A percentile compares a stretch with the other conserved stretches of the same genome.
These are phyloP conservation scores for Claviceps sp. DNA, from an alignment of 2,329 filamentous ascomycete genomes.

Conservation along the genomic window DNA sequence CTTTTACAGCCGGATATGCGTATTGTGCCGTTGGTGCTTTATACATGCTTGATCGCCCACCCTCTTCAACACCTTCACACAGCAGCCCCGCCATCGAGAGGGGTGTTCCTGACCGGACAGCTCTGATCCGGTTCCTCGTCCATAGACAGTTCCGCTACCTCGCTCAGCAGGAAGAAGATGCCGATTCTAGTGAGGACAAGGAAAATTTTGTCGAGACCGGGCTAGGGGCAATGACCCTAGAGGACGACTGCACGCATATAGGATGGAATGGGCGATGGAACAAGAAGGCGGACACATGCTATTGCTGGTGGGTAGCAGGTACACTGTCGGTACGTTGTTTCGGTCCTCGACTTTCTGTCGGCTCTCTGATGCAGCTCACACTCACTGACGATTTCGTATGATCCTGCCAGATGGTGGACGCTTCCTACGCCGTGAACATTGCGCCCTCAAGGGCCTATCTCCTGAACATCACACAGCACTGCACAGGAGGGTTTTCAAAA, in stretches of 20 bases:
- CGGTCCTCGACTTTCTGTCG: neutral
- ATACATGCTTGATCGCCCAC: slow-evolving; percentile 55
- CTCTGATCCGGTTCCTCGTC: slow-evolving; percentile 42
- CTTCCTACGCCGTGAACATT: slow-evolving; percentile 43
- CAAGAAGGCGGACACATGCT: slow-evolving; percentile 90
- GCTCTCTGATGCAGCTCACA: no score
- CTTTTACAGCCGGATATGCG: slow-evolving; percentile 62
- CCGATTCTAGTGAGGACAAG: slow-evolving; percentile 29
- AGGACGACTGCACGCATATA: slow-evolving; percentile 32
- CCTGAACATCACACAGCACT: slow-evolving; percentile 73
- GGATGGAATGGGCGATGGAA: slow-evolving; percentile 87
- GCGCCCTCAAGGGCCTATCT: slow-evolving; percentile 61
- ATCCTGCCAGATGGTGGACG: slow-evolving; percentile 38
- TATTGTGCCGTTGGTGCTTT: slow-evolving; percentile 77
- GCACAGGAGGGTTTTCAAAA: slow-evolving; percentile 74
- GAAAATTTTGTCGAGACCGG: slow-evolving; percentile 23
- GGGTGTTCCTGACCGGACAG: slow-evolving; percentile 20
- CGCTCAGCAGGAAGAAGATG: slow-evolving; percentile 27
- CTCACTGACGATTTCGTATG: neutral
- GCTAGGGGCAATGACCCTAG: slow-evolving; percentile 21
- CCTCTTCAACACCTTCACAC: slow-evolving; percentile 14
- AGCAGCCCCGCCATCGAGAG: slow-evolving; percentile 18
- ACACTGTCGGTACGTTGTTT: slow-evolving; percentile 32
- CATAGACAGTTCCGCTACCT: slow-evolving; percentile 50
- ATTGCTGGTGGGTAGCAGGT: slow-evolving; percentile 80